Base-by-base conservation (phyloP, 306 rosid species). In the Vigna unguiculata region DNA sequence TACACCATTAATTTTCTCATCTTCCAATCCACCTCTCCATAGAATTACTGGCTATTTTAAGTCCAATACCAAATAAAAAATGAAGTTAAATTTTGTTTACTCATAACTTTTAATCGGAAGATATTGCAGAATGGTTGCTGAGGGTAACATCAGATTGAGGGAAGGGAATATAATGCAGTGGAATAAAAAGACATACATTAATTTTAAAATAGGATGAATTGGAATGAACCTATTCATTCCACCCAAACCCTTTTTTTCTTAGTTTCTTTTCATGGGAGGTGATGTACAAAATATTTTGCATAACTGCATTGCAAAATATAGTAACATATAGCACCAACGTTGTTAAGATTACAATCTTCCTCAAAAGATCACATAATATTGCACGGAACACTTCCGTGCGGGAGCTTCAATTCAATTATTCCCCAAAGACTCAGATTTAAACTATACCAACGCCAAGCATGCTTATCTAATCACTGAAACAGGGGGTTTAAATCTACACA, bases 1-100 rank as follows among this genome's bases (percentile, higher is more conserved):
- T 32, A 41, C 22, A 21, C 22, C 48, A 49, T 34, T 71, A 6
- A 52, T 34, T 71, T 52, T 16, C 28, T 1, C 34, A 2, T 12
- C 48, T 51, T 34, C 30, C 32, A 51, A 32, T 34, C 20, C 45
- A 48, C 15, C 53, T 24, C 58, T 46, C 14, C 9, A n/a, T 15
- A 69, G 12, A 69, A 69, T n/a, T 48, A 28, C 60, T n/a, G 45
- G 61, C 61, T 46, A 67, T 46, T 67, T 25, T 22, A 28, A 48
- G 16, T 69, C 30, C 46, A 32, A 21, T 38, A 55, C 53, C 30
- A 21, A 53, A 24, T 54, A 22, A 45, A 73, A 32, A 53, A 13
- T 65, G 20, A 36, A 45, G 14, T 19, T 38, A 61, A 72, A 41
- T 72, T 64, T 14, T 25, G 10, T 28, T 64, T 52, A 3, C 15